Conservation (phyloP, 768 basidiomycete genomes). For the Amanita thiersii region DNA sequence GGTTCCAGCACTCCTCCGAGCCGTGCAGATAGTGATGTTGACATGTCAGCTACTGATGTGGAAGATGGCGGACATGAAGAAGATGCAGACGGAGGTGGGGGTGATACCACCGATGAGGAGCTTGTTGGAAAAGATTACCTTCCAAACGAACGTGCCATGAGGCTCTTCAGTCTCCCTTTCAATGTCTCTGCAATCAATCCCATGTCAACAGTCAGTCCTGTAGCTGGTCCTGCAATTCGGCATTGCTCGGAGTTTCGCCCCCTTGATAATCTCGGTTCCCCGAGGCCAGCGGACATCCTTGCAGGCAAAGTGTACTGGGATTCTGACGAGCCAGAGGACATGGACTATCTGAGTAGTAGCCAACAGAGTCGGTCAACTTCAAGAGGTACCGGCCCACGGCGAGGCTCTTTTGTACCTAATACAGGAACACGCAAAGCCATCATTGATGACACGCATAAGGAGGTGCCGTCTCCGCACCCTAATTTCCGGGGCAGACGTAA, state of each 20-base stretch:
- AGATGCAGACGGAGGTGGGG: slow-evolving; percentile 46
- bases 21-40: slow-evolving; percentile 38
- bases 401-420: slow-evolving; percentile 31
- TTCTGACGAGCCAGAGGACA: slow-evolving; percentile 30
- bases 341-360: slow-evolving; percentile 19
- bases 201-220: slow-evolving; percentile 62
- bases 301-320: slow-evolving; percentile 53
- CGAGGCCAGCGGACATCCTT: slow-evolving; percentile 63
- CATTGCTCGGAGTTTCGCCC: slow-evolving; percentile 21
- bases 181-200: slow-evolving; percentile 64
- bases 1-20: slow-evolving; percentile 41
- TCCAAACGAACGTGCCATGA: slow-evolving; percentile 70
- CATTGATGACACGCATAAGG: slow-evolving; percentile 35
- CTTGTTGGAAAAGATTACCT: slow-evolving; percentile 69
- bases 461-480: slow-evolving; percentile 46
- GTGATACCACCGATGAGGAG: slow-evolving; percentile 80
- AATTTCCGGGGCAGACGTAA: slow-evolving; percentile 24
- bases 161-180: slow-evolving; percentile 58
- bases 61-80: slow-evolving; percentile 40
- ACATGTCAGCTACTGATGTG: slow-evolving; percentile 30
- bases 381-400: slow-evolving; percentile 23
- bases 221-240: slow-evolving; percentile 35
- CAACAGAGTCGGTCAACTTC: slow-evolving; percentile 17
- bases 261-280: slow-evolving; percentile 27
- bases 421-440: slow-evolving; percentile 31